Base-by-base conservation (phyloP, 495 filamentous ascomycete species). In the Eremomyces bilateralis region DNA sequence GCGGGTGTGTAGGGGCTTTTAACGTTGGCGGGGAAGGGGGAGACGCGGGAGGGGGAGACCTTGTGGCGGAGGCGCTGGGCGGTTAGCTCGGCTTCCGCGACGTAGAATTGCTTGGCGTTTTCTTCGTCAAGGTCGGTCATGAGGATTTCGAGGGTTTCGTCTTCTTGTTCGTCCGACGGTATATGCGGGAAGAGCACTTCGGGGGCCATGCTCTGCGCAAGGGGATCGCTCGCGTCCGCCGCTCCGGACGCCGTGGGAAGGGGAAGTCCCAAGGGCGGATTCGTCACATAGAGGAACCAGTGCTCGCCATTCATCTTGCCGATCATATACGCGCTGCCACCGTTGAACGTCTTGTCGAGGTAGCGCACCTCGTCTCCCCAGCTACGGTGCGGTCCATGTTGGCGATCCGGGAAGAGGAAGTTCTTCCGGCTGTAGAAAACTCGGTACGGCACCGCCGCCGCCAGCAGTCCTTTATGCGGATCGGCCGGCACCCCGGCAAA, bases 261-360 rank as follows among this genome's bases (percentile, higher is more conserved):
- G 1, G 83, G 93, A 37, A 93, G 63, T 42, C 70, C 54, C 6
- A 65, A 76, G 48, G 76, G 67, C 13, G 90, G 82, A 34, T 80
- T 76, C 21, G 90, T 99, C 51, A 94, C 68, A 54, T 95, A 99
- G 25, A 99, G 61, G 49, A 95, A 95, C 90, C 90, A 99, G 48
- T 99, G 90, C 56, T 95, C 90, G 40, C 88, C 85, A 48, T 99
- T 99, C 83, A 95, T 94, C 56, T 92, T 93, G 43, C 90, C 90
- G 41, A 99, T 88, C 84, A 95, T 90, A 58, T 99, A 99, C 20
- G 90, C 90, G 54, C 85, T 95, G 28, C 90, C 90, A 37, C 79
- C 76, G 31, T 76, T 62, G 52, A 95, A 95, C 47, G 79, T 75
- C 46, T 71, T 69, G 58, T 99, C 90, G 39, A 99, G 63, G 41